phyloP scores from a whole-genome alignment of 2,329 filamentous ascomycete species.

The Chaetothyriales sp. region DNA sequence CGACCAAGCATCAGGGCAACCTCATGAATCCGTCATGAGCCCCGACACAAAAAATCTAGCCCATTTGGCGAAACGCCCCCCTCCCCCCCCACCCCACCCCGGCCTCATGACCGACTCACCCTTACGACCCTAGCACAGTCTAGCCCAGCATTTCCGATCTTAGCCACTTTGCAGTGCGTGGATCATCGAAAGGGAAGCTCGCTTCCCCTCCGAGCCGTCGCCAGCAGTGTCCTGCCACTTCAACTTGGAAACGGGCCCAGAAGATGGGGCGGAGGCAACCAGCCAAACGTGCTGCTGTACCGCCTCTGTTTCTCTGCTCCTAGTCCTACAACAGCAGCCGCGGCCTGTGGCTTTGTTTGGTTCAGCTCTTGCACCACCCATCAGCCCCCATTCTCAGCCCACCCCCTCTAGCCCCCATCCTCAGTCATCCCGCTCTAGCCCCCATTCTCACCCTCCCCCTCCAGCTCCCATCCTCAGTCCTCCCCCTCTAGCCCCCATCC shows the following conservation, averaged over 20 bases:
- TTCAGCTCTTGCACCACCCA: neutral
- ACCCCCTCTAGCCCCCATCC: neutral
- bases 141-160: neutral
- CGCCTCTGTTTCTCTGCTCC: neutral
- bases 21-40: slow-evolving; percentile 13
- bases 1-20: slow-evolving; percentile 18
- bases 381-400: neutral
- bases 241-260: neutral
- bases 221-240: neutral
- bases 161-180: neutral
- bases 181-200: neutral
- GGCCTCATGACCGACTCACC: neutral
- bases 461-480: too few relatives aligned
- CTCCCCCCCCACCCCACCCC: neutral
- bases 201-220: neutral
- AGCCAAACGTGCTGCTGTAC: neutral
- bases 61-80: too few relatives aligned
- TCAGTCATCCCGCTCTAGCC: too few relatives aligned
- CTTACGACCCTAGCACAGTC: slow-evolving; percentile 1
- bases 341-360: neutral
- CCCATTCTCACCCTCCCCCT: too few relatives aligned
- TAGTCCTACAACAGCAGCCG: too few relatives aligned
- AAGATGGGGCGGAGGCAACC: neutral
- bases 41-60: neutral
- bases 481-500: neutral